Evolutionary conservation across 805 yeast genomes (phyloP).

Genomic region (Barnettozyma wickerhamii): DNA sequence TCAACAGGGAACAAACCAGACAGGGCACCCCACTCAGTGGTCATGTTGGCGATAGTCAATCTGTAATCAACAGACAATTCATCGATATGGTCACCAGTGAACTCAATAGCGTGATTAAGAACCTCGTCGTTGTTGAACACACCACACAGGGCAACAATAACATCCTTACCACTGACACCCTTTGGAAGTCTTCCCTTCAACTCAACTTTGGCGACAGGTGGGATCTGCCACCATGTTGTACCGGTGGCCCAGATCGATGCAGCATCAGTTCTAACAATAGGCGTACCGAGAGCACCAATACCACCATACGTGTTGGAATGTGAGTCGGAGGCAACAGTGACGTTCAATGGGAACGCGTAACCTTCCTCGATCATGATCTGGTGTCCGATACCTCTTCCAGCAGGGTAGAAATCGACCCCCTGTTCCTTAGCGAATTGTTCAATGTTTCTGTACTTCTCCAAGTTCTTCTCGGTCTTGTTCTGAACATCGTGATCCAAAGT

Average conservation of each 20-base stretch:
- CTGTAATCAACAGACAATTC: constrained; percentile 75
- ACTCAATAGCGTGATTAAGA: constrained; percentile 89
- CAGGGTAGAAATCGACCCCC: constrained; percentile 95
- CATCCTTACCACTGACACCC: constrained; percentile 95
- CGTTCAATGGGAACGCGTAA: constrained; percentile 89
- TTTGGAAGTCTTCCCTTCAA: constrained; percentile 73
- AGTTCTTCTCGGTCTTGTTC: constrained; percentile 82
- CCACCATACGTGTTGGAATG: constrained; percentile 99
- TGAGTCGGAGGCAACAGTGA: constrained; percentile 96
- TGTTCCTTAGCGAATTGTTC: constrained; percentile 85
- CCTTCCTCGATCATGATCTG: constrained; percentile 99
- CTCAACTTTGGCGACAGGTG: constrained; percentile 95
- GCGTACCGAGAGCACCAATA: constrained; percentile 92
- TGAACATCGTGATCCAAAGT: constrained; percentile 98
- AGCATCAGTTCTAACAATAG: constrained; percentile 97
- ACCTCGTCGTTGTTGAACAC: constrained; percentile 89
- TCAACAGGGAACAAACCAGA: constrained; percentile 98
- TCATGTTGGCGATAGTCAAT: constrained; percentile 93
- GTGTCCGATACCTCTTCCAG: constrained; percentile 99
- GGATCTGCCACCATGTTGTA: constrained; percentile 99
- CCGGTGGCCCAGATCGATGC: constrained; percentile 99
- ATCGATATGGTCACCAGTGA: constrained; percentile 75
- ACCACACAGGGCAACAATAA: constrained; percentile 95
- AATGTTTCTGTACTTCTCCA: constrained; percentile 83
- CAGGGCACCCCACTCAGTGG: constrained; percentile 98